Conservation (phyloP, 2,329 filamentous ascomycete species). For the Cryphonectria nitschkei region DNA sequence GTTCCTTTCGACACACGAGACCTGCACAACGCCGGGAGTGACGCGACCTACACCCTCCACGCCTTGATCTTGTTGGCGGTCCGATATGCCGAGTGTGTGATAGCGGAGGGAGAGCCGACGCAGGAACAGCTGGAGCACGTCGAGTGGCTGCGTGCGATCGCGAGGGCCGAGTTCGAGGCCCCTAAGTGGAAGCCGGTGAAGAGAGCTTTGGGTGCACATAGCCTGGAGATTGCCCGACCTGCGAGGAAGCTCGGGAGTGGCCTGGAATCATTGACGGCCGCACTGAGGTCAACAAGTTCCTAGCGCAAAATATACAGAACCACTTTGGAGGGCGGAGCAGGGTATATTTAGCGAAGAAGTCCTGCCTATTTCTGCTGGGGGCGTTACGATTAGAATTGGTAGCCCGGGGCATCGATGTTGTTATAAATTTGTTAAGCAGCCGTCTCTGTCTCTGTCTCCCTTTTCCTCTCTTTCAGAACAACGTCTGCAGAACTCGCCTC, state of each 20-base stretch:
- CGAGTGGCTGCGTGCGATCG: slow-evolving; percentile 16
- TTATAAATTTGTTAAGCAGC: no score
- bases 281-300: not conserved
- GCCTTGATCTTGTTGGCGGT: slow-evolving; percentile 9
- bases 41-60: slow-evolving; percentile 18
- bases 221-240: not conserved
- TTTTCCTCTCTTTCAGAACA: no score
- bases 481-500: no score
- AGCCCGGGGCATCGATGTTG: no score
- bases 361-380: no score
- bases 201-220: slow-evolving; percentile 11
- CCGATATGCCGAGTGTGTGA: slow-evolving; percentile 7
- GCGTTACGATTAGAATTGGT: no score
- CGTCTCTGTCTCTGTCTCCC: no score
- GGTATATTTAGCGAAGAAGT: no score
- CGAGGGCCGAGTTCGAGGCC: slow-evolving; percentile 6
- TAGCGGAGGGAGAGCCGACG: not conserved
- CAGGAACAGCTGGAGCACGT: not conserved
- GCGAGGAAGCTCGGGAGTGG: slow-evolving; percentile 2
- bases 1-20: slow-evolving; percentile 9
- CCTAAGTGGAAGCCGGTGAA: slow-evolving; percentile 15
- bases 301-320: not conserved
- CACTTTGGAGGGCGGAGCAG: no score
- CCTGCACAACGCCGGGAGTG: slow-evolving; percentile 18
- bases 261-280: not conserved